Evolutionary conservation across 805 yeast species (phyloP).

Genomic region (Starmerella gropengiesseri): DNA sequence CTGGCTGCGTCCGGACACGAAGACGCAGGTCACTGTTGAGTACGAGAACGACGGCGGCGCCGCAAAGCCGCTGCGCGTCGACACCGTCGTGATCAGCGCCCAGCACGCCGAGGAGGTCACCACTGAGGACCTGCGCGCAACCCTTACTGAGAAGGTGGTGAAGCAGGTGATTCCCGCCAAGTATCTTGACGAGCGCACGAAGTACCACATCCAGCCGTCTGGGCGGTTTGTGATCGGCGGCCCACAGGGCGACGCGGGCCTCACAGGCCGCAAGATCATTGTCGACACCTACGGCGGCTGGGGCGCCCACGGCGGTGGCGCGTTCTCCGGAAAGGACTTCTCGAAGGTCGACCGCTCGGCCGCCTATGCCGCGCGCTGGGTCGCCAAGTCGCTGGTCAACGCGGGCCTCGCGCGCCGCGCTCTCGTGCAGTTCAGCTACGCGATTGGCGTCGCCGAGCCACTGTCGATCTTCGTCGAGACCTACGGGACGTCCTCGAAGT

Average conservation of each 20-base stretch:
- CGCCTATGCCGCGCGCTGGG: conserved; percentile 99
- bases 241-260: conserved; percentile 99
- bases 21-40: conserved; percentile 98
- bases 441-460: conserved; percentile 99
- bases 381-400: conserved; percentile 91
- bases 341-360: conserved; percentile 99
- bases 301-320: conserved; percentile 99
- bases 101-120: conserved; percentile 96
- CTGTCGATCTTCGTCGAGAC: conserved; percentile 94
- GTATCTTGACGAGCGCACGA: conserved; percentile 85
- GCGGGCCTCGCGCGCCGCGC: conserved; percentile 96
- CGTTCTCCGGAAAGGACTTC: conserved; percentile 99
- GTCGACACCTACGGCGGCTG: conserved; percentile 99
- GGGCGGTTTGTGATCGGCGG: conserved; percentile 99
- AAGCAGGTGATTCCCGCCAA: conserved; percentile 87
- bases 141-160: conserved; percentile 68
- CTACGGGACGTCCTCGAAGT: conserved; percentile 89
- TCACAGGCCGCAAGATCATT: conserved; percentile 98
- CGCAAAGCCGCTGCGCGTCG: conserved; percentile 89
- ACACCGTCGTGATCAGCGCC: conserved; percentile 93
- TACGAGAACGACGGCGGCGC: conserved; percentile 92
- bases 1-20: conserved; percentile 99
- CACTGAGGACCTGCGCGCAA: conserved; percentile 80
- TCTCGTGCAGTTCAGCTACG: conserved; percentile 96
- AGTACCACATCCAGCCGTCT: conserved; percentile 97